Evolutionary conservation across 2,329 filamentous ascomycete species (phyloP).

Genomic region (Paraconiothyrium sp.): DNA sequence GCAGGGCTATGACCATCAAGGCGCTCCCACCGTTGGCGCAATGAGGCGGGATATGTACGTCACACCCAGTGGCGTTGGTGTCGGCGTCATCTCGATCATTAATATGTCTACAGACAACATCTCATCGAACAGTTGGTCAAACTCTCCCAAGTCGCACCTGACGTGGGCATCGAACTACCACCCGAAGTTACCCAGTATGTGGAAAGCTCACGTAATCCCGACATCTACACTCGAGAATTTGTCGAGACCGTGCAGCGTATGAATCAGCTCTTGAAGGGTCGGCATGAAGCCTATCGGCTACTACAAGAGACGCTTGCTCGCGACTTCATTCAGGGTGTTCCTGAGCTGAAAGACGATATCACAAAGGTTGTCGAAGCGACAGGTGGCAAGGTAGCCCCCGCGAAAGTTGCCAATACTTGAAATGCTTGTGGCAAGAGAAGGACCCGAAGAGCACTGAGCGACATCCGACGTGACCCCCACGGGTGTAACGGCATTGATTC

Average conservation of each 20-base stretch:
- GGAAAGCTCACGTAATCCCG: constrained; percentile 69
- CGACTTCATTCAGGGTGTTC: constrained; percentile 67
- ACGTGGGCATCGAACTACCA: constrained; percentile 64
- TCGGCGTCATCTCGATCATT: constrained; percentile 4
- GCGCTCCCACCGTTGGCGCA: constrained; percentile 64
- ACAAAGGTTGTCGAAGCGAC: constrained; percentile 59
- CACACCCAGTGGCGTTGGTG: background rate
- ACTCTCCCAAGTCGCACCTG: constrained; percentile 60
- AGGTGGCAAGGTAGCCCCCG: constrained; percentile 47
- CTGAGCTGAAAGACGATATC: constrained; percentile 65
- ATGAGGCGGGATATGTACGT: constrained; percentile 67
- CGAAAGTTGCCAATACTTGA: constrained; percentile 11
- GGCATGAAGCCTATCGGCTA: constrained; percentile 65
- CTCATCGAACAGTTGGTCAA: constrained; percentile 64
- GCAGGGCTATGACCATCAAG: constrained; percentile 69
- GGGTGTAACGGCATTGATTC: constrained; percentile 2
- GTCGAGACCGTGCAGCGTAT: constrained; percentile 70
- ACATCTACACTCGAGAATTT: constrained; percentile 73
- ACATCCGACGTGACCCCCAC: background rate
- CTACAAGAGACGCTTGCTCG: constrained; percentile 68
- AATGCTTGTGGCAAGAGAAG: background rate
- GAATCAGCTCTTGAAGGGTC: constrained; percentile 70
- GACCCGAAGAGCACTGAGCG: background rate
- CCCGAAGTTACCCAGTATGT: constrained; percentile 71
- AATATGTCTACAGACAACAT: constrained; percentile 50